phyloP scores from a whole-genome alignment of 2,329 filamentous ascomycete species.

The Fusarium decemcellulare region DNA sequence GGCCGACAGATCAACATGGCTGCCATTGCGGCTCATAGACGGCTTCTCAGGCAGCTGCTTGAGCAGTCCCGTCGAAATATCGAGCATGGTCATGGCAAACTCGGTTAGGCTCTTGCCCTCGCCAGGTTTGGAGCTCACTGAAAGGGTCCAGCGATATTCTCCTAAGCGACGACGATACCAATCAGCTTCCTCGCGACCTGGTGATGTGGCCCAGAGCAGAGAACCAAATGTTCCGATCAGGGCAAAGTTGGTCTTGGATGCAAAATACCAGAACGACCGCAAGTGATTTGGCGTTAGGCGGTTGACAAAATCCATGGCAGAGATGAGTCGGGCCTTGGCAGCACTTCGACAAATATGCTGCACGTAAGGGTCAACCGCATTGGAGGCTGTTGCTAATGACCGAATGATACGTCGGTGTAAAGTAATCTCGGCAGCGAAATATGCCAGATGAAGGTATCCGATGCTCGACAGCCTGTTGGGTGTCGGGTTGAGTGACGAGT shows the following conservation, averaged over 20 bases:
- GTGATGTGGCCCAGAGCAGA: slow-evolving; percentile 89
- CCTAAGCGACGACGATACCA: slow-evolving; percentile 90
- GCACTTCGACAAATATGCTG: slow-evolving; percentile 94
- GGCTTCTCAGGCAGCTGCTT: slow-evolving; percentile 81
- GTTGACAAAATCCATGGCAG: slow-evolving; percentile 98
- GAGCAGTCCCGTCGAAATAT: slow-evolving; percentile 78
- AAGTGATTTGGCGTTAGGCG: slow-evolving; percentile 88
- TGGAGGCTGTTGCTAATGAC: slow-evolving; percentile 69
- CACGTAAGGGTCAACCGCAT: slow-evolving; percentile 80
- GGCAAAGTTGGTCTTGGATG: slow-evolving; percentile 91
- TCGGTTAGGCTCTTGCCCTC: slow-evolving; percentile 71
- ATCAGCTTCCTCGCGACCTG: slow-evolving; percentile 88
- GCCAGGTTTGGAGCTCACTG: slow-evolving; percentile 83
- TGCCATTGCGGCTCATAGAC: slow-evolving; percentile 70
- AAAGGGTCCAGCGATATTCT: slow-evolving; percentile 95
- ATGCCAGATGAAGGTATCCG: slow-evolving; percentile 89
- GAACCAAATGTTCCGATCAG: slow-evolving; percentile 95
- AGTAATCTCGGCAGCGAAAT: slow-evolving; percentile 95
- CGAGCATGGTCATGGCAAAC: slow-evolving; percentile 84
- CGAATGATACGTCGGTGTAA: slow-evolving; percentile 93
- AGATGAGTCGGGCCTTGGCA: slow-evolving; percentile 93
- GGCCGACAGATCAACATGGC: slow-evolving; percentile 62
- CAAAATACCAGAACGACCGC: slow-evolving; percentile 93
- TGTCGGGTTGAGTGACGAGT: slow-evolving; percentile 52
- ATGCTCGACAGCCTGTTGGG: slow-evolving; percentile 69